Conservation (phyloP, 1,139 yeast genomes). For the Pichia terricola region DNA sequence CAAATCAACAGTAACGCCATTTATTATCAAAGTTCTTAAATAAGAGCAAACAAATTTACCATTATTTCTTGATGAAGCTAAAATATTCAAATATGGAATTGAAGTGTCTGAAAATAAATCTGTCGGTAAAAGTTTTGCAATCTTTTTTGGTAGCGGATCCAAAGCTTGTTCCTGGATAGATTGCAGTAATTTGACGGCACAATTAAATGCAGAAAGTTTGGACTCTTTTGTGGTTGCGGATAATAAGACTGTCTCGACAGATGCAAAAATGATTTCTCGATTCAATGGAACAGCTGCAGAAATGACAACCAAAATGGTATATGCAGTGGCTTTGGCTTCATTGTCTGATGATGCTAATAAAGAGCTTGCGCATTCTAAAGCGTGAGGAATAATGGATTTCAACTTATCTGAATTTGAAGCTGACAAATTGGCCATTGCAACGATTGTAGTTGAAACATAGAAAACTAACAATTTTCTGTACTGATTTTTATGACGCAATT, state of each 20-base stretch:
- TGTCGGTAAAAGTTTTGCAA: conserved; percentile 20
- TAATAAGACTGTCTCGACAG: conserved; percentile 54
- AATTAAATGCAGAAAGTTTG: conserved; percentile 26
- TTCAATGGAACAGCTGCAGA: conserved; percentile 65
- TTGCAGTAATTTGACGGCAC: conserved; percentile 27
- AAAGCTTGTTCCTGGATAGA: conserved; percentile 27
- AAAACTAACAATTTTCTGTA: conserved; percentile 70
- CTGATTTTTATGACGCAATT: conserved; percentile 44
- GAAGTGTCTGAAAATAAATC: conserved; percentile 12
- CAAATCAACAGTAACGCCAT: conserved; percentile 15
- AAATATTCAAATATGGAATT: conserved; percentile 14
- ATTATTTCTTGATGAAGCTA: conserved; percentile 14
- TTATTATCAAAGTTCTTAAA: conserved; percentile 19
- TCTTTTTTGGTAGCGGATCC: conserved; percentile 19
- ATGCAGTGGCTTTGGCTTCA: conserved; percentile 76
- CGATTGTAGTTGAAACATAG: conserved; percentile 67
- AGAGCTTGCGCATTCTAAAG: conserved; percentile 50
- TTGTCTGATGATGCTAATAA: conserved; percentile 40
- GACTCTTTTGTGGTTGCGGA: conserved; percentile 5
- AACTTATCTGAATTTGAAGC: conserved; percentile 32
- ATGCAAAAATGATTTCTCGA: conserved; percentile 52
- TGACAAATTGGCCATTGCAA: conserved; percentile 43
- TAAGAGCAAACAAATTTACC: conserved; percentile 22
- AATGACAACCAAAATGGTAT: conserved; percentile 70
- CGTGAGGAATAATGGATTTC: conserved; percentile 37